Evolutionary conservation across 306 rosid genomes (phyloP), one percentile per base, ranked within the genome.

Genomic region (Pterocarpus macrocarpus): DNA sequence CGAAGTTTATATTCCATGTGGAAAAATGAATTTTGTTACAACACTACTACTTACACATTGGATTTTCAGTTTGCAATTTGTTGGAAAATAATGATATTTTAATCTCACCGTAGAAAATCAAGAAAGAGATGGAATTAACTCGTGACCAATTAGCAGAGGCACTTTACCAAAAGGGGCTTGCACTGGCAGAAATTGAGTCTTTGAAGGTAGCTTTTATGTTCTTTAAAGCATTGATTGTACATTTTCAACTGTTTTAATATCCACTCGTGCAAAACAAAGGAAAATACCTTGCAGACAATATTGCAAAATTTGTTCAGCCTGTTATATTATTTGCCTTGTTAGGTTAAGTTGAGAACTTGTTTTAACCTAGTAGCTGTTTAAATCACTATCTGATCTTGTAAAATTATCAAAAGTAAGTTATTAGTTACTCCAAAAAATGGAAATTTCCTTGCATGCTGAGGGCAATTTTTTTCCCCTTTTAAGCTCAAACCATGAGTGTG

Each of bases 81-180:
- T 65, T 73, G 76, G 38, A 52, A 72, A 63, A 63, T 67, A 57
- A 43, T 66, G 33, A 64, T 79, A 47, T 47, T 75, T 59, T 74
- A 67, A 39, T 71, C 61, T 7, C 65, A 50, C 80, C 55, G 39
- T 72, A 93, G 99, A 90, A 90, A 87, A 85, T 41, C 75, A 95
- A 90, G 92, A 93, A 95, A 84, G 88, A 91, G 90, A 91, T 90
- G 98, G 94, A 95, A 86, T 65, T 74, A 64, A 83, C 91, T 22
- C 93, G 97, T 17, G 98, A 93, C 76, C 97, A 89, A 56, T 87
- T 95, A 80, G 93, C 93, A 28, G 97, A 91, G 89, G 96, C 97
- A 50, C 85, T 95, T 77, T 93, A 91, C 86, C 98, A 93, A 81
- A 95, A 90, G 86, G 99, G 99, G 49, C 87, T 95, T 73, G 98